Percentiles rank a stretch among this genome's conserved stretches.
Conservation (phyloP, 257 asterid genomes). For the Orobanche coerulescens region DNA sequence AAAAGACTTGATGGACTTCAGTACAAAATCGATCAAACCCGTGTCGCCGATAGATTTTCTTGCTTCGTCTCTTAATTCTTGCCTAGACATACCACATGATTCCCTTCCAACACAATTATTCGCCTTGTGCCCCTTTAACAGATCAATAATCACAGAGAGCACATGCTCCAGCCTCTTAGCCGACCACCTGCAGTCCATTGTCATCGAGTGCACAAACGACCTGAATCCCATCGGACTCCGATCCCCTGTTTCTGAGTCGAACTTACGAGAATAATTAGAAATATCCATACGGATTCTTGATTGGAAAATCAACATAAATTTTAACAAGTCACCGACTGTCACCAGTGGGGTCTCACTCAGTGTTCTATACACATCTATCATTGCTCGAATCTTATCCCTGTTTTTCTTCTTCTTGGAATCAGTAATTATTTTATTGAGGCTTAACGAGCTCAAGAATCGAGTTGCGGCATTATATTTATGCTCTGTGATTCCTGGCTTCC, state of each 20-base stretch:
- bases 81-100: constrained; percentile 40
- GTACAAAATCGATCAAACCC: constrained; percentile 81
- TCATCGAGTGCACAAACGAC: constrained; percentile 38
- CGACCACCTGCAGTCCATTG: constrained; percentile 64
- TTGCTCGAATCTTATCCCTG: constrained; percentile 31
- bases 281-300: constrained; percentile 21
- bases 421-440: constrained; percentile 35
- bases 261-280: constrained; percentile 4
- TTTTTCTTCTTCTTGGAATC: constrained; percentile 31
- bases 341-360: constrained; percentile 37
- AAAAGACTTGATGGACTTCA: constrained; percentile 60
- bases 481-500: constrained; percentile 37
- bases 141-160: constrained; percentile 39
- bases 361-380: constrained; percentile 37
- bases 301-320: constrained; percentile 40
- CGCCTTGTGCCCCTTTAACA: constrained; percentile 38
- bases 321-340: constrained; percentile 50
- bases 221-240: constrained; percentile 27
- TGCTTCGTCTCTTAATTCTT: constrained; percentile 58
- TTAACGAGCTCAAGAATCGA: constrained; percentile 34
- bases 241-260: constrained; percentile 20
- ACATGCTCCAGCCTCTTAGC: constrained; percentile 46
- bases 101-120: constrained; percentile 17
- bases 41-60: constrained; percentile 70
- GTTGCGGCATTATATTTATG: constrained; percentile 31